Evolutionary conservation across 176 grass and related monocot genomes (phyloP).

Genomic region (Leersia perrieri): DNA sequence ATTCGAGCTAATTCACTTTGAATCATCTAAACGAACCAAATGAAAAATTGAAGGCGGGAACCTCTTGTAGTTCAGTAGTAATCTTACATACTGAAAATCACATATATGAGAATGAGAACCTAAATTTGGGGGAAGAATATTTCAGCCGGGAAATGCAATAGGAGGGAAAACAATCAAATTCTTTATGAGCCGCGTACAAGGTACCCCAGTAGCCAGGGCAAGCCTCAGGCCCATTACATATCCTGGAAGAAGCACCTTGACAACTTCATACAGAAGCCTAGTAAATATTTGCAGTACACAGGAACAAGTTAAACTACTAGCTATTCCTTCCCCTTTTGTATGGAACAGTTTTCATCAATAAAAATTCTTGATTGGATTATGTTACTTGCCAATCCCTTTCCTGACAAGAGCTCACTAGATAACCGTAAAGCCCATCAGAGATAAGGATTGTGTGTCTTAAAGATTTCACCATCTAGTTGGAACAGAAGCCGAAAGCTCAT

Average conservation of each 20-base stretch:
- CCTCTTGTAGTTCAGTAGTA: not conserved
- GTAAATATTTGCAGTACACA: slow-evolving; percentile 20
- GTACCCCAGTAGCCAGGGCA: slow-evolving; percentile 5
- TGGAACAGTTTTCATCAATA: not conserved
- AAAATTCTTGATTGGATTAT: not conserved
- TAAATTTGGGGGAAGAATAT: not conserved
- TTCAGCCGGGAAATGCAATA: not conserved
- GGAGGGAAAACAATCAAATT: not conserved
- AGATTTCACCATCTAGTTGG: not conserved
- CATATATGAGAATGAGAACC: too few species aligned
- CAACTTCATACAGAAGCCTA: not conserved
- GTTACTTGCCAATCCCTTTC: not conserved
- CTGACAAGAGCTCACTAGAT: not conserved
- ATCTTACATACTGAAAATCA: not conserved
- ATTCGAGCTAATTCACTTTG: not conserved
- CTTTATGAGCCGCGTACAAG: not conserved
- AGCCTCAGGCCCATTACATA: slow-evolving; percentile 2
- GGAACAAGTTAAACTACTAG: slow-evolving; percentile 6
- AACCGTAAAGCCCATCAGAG: not conserved
- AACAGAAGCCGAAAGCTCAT: not conserved
- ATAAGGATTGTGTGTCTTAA: not conserved
- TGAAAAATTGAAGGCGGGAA: not conserved
- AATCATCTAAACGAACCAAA: not conserved
- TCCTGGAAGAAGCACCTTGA: not conserved
- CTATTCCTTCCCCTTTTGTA: not conserved